Base-by-base conservation (phyloP, 495 filamentous ascomycete species). In the Penicillium bialowiezense region DNA sequence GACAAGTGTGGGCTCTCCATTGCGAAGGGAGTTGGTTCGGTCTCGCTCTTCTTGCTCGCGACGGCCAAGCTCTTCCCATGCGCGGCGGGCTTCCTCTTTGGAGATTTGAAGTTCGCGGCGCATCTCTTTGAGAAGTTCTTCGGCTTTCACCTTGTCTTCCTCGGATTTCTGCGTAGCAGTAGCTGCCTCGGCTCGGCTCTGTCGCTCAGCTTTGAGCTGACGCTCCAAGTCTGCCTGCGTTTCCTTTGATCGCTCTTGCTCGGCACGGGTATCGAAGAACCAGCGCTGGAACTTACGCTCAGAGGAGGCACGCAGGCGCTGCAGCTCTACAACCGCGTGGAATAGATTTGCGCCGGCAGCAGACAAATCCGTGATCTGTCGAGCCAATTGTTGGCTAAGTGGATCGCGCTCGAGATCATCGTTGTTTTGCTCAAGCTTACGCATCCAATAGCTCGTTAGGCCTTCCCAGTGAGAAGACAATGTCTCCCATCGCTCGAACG, bases 381-480 rank as follows among this genome's bases (percentile, higher is more conserved):
- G 84, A 9, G 89, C 86, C 61, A 98, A 83, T 60, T 97, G 91
- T 40, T 88, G 81, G 32, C 85, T 89, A 15, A 97, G 71, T 0
- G 92, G 89, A 56, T 95, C 87, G 17, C 83, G 78, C 50, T 84
- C 81, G 17, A 95, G 75, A 53, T 96, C 91, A 13, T 90, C 84
- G 20, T 86, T 87, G 65, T 93, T 95, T 58, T 91, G 81, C 62
- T 97, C 90, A 0, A 97, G 77, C 49, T 90, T 83, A 26, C 88
- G 88, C 46, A 98, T 92, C 93, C 93, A 97, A 70, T 95, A 97
- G 43, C 89, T 88, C 1, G 93, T 98, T 48, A 97, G 79, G 13
- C 93, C 93, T 65, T 98, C 93, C 93, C 95, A 98, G 55, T 97
- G 93, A 12, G 95, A 93, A 0, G 95, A 97, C 6, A 98, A 74